Evolutionary conservation across 257 asterid genomes (phyloP).

Genomic region (Solanum corneliomulleri): DNA sequence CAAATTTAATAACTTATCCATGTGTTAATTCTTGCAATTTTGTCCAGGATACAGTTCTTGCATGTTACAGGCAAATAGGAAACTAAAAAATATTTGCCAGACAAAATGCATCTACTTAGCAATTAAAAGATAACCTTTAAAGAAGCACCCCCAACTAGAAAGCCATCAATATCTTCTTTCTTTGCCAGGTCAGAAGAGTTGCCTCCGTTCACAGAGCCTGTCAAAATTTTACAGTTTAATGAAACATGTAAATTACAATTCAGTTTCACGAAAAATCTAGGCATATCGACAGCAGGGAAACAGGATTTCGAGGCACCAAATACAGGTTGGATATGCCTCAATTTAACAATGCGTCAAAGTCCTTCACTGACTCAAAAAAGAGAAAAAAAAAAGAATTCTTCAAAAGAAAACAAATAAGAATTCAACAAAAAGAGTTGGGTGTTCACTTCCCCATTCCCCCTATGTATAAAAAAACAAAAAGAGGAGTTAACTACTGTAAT

Average conservation of each 20-base stretch:
- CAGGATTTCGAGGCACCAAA: neutral
- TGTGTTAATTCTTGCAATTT: neutral
- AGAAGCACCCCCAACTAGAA: constrained; percentile 97
- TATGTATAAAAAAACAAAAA: neutral
- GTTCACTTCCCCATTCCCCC: neutral
- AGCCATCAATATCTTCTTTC: constrained; percentile 75
- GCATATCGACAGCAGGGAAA: neutral
- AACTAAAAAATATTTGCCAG: neutral
- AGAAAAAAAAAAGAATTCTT: neutral
- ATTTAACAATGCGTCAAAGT: neutral
- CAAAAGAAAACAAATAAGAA: neutral
- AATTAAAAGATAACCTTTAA: constrained; percentile 49
- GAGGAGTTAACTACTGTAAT: neutral
- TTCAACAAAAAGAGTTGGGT: neutral
- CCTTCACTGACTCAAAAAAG: neutral
- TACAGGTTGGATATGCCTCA: neutral
- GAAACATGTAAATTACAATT: neutral
- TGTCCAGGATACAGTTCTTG: neutral
- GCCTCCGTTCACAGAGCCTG: constrained; percentile 93
- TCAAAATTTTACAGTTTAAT: neutral
- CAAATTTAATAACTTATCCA: neutral
- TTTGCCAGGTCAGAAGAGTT: constrained; percentile 88
- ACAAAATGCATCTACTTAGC: neutral
- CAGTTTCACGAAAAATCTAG: neutral
- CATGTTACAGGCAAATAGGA: neutral